Percentiles rank a stretch among this genome's conserved stretches.
phyloP scores from a whole-genome alignment of 192 early-diverging fungal species.

The Entomortierella chlamydospora region DNA sequence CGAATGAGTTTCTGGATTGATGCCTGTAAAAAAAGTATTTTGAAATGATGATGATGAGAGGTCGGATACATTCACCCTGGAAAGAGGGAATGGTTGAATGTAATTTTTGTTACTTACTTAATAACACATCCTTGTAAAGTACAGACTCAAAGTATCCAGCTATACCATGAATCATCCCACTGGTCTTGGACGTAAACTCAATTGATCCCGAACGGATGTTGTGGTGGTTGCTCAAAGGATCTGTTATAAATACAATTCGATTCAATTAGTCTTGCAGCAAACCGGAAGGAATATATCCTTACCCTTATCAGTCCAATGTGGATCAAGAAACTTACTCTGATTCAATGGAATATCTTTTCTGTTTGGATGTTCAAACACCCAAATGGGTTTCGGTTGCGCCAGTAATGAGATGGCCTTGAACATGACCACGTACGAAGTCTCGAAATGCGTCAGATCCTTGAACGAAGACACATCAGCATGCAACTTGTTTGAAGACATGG shows the following conservation, averaged over 20 bases:
- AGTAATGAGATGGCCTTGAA: constrained; percentile 81
- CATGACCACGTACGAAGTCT: constrained; percentile 99
- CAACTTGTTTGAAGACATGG: constrained; percentile 88
- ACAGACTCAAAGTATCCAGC: constrained; percentile 97
- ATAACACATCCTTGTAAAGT: constrained; percentile 85
- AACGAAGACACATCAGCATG: constrained; percentile 77
- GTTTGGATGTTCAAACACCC: constrained; percentile 88
- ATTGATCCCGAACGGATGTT: constrained; percentile 73
- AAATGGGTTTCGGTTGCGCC: constrained; percentile 77
- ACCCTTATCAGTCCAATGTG: too few species aligned
- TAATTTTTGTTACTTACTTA: constrained; percentile 45
- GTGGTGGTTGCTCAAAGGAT: constrained; percentile 77
- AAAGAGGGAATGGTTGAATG: not conserved
- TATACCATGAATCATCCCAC: constrained; percentile 88
- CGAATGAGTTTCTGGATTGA: constrained; percentile 88
- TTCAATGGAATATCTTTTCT: constrained; percentile 39
- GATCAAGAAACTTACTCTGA: constrained; percentile 33
- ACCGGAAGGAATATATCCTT: too few species aligned
- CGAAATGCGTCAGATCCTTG: constrained; percentile 75
- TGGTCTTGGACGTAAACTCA: constrained; percentile 65
- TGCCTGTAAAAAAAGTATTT: constrained; percentile 51
- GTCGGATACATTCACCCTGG: not conserved
- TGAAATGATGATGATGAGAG: too few species aligned
- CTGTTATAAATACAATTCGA: not conserved
- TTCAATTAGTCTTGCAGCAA: too few species aligned